phyloP scores from a whole-genome alignment of 2,329 filamentous ascomycete species.

The Verticillium longisporum region DNA sequence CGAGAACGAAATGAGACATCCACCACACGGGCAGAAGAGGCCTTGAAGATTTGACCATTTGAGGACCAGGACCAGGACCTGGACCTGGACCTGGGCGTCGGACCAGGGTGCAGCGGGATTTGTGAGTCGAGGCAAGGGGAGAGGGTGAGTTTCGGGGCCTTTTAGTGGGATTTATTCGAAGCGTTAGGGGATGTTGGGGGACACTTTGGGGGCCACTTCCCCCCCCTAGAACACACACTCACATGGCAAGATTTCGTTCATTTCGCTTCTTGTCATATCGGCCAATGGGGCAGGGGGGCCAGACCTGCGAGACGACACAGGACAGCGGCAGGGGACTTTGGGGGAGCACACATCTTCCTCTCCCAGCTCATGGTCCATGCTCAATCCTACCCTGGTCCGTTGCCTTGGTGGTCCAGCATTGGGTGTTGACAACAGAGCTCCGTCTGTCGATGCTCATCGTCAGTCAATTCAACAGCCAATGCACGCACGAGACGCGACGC shows the following conservation, averaged over 20 bases:
- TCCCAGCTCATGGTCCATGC: not conserved
- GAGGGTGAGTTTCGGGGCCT: not conserved
- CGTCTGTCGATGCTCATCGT: not conserved
- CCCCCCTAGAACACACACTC: not conserved
- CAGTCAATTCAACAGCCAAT: not conserved
- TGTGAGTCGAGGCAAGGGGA: not conserved
- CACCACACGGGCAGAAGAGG: not conserved
- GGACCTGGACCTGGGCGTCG: not conserved
- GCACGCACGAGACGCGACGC: not conserved
- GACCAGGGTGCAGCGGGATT: not conserved
- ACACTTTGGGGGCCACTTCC: not conserved
- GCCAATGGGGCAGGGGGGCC: not conserved
- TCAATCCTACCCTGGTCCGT: not conserved
- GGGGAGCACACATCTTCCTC: no score
- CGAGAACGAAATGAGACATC: not conserved
- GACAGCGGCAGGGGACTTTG: not conserved
- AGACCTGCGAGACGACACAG: not conserved
- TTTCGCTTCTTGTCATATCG: not conserved
- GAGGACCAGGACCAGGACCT: not conserved
- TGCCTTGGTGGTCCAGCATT: not conserved
- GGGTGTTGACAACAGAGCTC: not conserved
- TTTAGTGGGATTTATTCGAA: not conserved
- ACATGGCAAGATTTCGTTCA: constrained; percentile 9
- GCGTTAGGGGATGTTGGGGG: not conserved
- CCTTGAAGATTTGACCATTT: not conserved